Evolutionary conservation across 2,329 filamentous ascomycete species (phyloP), one percentile per base, ranked within the genome.

Genomic region (Botrytis cinerea): DNA sequence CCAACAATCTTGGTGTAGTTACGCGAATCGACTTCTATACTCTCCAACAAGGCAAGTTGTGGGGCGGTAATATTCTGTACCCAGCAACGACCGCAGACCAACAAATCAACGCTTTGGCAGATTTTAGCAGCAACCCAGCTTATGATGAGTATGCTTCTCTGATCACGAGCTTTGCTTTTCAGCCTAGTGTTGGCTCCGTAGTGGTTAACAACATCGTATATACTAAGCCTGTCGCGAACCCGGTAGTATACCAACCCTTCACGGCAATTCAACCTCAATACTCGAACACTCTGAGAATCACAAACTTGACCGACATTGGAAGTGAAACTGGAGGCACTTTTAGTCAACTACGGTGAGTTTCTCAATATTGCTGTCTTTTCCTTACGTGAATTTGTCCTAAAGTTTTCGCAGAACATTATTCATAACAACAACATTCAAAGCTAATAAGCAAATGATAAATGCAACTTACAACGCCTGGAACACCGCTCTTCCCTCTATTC

Each of bases 1-100:
- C 86, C n/a, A 87, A 85, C 78, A 88, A 87, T 78, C 88, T 86
- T 74, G 87, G 86, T 5, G 83, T 87, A 74, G 83, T 86, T 14
- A 85, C 85, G 10, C 81, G 81, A 18, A 86, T 85, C 76, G 78
- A 84, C 18, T 45, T 72, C 43, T 40, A 64, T 7, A 66, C 73
- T 22, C 74, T 75, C 28, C 45, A 73, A 22, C 74, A 75, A 61
- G 74, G 74, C 6, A 9, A 61, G 12, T 18, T 74, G 9, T 75
- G 74, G 74, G 69, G 73, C 57, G 74, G 74, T 8, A 66, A 51
- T 54, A 43, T 73, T 8, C 43, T 68, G 35, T 72, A 75, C 67
- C 20, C 43, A 35, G n/a, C n/a, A 35, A n/a, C 38, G 3, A 62
- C 40, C 1, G 51, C 32, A 10, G n/a, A 43, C 2, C 20, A 62